Base-by-base conservation (phyloP, 2,329 filamentous ascomycete genomes). In the Aspergillus japonicus region DNA sequence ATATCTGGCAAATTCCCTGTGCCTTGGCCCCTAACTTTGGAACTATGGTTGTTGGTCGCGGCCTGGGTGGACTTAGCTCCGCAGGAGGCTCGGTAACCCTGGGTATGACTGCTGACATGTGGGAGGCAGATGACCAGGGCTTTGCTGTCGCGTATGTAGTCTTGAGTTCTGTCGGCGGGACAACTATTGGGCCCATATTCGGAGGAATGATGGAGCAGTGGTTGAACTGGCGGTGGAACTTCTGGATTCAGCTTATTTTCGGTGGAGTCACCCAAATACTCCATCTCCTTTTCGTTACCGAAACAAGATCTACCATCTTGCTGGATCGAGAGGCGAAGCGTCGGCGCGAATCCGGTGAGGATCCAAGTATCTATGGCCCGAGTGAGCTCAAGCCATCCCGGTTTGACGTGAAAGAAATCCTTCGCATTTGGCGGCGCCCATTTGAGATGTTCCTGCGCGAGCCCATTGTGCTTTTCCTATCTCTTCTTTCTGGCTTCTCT, bases 81-180 rank as follows among this genome's bases (percentile, higher is more conserved):
- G 89, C 89, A 6, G 88, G 89, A 61, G 88, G 88, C 52, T 90
- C 87, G 1, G 88, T 91, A 54, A 90, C 88, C 0, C 80, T 91
- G 0, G 88, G 88, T 31, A 90, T 91, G 88, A 85, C 90, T 62
- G 88, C 88, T 53, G 88, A 91, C 69, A 83, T 91, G 81, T 91
- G 86, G 81, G 87, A 90, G 67, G 75, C 87, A 0, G 86, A 90
- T 62, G 79, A 81, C 24, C 88, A 91, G 71, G 88, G 91, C 70
- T 90, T 89, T 62, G 89, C 89, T 1, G 88, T 92, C 2, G 87
- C 88, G 1, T 91, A 86, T 62, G 86, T 90, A 24, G 89, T 92
- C 49, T 89, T 92, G 65, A 91, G 89, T 0, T 92, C 89, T 0
- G 90, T 93, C 11, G 89, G 87, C 8, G 90, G 90, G 10, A 91